Evolutionary conservation across 768 basidiomycete genomes (phyloP).

Genomic region (Tremella fuciformis): DNA sequence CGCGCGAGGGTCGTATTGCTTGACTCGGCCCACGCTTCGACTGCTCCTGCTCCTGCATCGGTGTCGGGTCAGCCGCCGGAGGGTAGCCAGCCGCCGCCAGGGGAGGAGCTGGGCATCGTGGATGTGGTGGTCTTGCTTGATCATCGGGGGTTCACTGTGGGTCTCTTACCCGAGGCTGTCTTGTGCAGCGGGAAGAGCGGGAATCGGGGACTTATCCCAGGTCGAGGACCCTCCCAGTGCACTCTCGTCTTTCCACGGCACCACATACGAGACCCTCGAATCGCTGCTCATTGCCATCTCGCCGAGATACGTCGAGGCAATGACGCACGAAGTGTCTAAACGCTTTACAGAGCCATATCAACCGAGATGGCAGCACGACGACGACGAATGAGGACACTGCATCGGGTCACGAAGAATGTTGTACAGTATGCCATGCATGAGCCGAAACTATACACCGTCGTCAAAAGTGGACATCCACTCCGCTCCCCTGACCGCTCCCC

Average conservation of each 20-base stretch:
- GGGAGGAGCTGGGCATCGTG: no score
- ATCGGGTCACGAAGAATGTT: no score
- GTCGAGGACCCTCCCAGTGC: not conserved
- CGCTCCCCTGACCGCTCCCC: no score
- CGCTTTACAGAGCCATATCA: conserved; percentile 20
- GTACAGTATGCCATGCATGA: no score
- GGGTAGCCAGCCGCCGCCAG: no score
- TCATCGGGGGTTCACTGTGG: conserved; percentile 38
- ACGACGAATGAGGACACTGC: no score
- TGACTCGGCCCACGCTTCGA: not conserved
- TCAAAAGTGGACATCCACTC: no score
- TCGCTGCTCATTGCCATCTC: conserved; percentile 34
- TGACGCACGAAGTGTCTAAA: conserved; percentile 32
- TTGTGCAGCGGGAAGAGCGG: not conserved
- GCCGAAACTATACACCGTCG: no score
- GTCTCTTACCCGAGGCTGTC: conserved; percentile 6
- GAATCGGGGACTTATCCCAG: not conserved
- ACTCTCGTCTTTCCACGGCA: conserved; percentile 9
- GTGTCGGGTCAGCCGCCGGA: not conserved
- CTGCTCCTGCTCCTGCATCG: no score
- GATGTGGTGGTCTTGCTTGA: conserved; percentile 26
- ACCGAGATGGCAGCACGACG: no score
- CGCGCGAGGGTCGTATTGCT: conserved; percentile 17
- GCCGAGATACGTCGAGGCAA: conserved; percentile 31
- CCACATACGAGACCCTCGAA: conserved; percentile 38